Evolutionary conservation across 371 early-diverging fungal genomes (phyloP).

Genomic region (Lichtheimia corymbifera): DNA sequence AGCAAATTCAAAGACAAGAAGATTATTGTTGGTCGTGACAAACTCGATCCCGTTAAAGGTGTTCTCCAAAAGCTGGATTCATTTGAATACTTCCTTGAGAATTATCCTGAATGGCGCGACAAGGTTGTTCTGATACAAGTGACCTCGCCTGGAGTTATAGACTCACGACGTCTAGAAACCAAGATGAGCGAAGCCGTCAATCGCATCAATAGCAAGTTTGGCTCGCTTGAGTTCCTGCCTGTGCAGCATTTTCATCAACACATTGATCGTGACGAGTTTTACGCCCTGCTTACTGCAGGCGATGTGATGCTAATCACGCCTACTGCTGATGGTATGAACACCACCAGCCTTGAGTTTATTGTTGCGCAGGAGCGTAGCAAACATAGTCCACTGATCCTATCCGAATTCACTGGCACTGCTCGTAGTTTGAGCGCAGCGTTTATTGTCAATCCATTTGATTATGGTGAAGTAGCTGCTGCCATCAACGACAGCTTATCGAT

Average conservation of each 20-base stretch:
- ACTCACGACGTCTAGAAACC: conserved; percentile 56
- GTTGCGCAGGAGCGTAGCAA: conserved; percentile 90
- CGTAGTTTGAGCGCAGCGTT: conserved; percentile 86
- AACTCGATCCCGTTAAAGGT: conserved; percentile 98
- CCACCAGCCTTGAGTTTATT: conserved; percentile 97
- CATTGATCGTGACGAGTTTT: conserved; percentile 93
- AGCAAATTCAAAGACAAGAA: conserved; percentile 90
- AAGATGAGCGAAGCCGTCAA: conserved; percentile 89
- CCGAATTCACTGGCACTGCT: conserved; percentile 95
- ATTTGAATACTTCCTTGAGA: conserved; percentile 89
- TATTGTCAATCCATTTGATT: conserved; percentile 96
- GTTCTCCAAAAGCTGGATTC: conserved; percentile 96
- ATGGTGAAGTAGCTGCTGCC: conserved; percentile 81
- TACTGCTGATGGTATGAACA: conserved; percentile 99
- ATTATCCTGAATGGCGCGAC: conserved; percentile 90
- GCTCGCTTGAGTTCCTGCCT: conserved; percentile 95
- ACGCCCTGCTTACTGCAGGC: conserved; percentile 91
- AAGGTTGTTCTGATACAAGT: conserved; percentile 91
- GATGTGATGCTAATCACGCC: conserved; percentile 95
- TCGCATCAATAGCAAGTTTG: conserved; percentile 92
- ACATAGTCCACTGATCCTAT: conserved; percentile 89
- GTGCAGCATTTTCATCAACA: conserved; percentile 96
- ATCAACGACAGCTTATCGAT: conserved; percentile 83
- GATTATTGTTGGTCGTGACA: conserved; percentile 98
- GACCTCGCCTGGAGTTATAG: conserved; percentile 46